Conservation (phyloP, 116 monocot species). For the Posidonia oceanica region DNA sequence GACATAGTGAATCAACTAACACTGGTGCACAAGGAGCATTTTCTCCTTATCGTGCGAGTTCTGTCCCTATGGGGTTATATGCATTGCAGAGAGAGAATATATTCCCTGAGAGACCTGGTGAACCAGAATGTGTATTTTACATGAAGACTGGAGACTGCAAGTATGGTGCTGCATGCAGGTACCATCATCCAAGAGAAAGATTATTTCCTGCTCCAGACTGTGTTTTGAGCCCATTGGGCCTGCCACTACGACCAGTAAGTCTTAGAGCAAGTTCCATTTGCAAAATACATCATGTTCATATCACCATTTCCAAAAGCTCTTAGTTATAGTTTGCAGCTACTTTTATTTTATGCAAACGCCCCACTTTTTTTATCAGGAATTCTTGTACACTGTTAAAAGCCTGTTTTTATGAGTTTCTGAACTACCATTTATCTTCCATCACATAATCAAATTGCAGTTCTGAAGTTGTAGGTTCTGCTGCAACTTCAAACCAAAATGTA, state of each 20-base stretch:
- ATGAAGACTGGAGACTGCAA: slow-evolving; percentile 18
- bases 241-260: slow-evolving; percentile 95
- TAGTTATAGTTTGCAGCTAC: no score
- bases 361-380: neutral
- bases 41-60: slow-evolving; percentile 46
- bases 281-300: no score
- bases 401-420: no score
- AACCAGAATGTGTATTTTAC: slow-evolving; percentile 17
- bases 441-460: no score
- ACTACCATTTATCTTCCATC: no score
- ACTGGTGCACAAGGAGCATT: slow-evolving; percentile 37
- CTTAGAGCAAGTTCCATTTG: neutral
- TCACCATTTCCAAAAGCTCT: no score
- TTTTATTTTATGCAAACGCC: neutral
- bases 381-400: no score
- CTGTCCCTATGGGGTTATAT: slow-evolving; percentile 48
- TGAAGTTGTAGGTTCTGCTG: no score
- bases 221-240: slow-evolving; percentile 59
- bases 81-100: slow-evolving; percentile 55
- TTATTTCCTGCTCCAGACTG: slow-evolving; percentile 59
- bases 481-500: no score
- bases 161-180: slow-evolving; percentile 12
- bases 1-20: slow-evolving; percentile 38
- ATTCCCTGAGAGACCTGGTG: slow-evolving; percentile 17
- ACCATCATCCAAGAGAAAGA: slow-evolving; percentile 47